Evolutionary conservation across 345 rosid genomes (phyloP).

Genomic region (Sisymbrium altissimum): DNA sequence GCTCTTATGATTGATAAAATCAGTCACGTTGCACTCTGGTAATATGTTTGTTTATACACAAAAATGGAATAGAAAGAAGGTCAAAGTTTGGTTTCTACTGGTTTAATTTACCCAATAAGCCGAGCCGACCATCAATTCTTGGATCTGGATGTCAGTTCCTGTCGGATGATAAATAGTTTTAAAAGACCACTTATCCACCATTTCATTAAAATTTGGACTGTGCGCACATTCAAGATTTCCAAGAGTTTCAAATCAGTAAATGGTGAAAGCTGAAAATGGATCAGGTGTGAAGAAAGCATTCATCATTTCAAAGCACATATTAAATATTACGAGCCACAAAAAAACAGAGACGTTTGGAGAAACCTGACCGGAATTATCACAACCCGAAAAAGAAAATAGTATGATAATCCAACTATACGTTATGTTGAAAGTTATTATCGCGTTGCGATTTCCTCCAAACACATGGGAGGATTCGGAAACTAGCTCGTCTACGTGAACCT

Average conservation of each 20-base stretch:
- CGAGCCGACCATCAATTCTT: neutral
- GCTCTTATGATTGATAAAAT: neutral
- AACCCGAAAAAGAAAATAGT: constrained; percentile 8
- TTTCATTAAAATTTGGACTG: neutral
- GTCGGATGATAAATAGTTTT: neutral
- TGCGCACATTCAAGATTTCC: neutral
- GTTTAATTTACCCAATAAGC: neutral
- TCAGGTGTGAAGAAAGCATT: neutral
- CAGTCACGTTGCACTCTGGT: neutral
- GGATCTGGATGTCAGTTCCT: neutral
- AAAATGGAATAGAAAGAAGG: neutral
- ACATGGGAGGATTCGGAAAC: constrained; percentile 6
- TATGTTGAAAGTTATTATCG: constrained; percentile 13
- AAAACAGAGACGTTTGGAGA: constrained; percentile 13
- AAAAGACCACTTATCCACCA: neutral
- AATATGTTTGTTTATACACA: neutral
- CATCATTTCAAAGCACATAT: neutral
- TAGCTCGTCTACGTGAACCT: constrained; percentile 27
- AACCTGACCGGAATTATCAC: neutral
- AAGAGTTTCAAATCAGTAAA: neutral
- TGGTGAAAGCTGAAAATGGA: neutral
- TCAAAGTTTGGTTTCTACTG: neutral
- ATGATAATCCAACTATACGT: constrained; percentile 23
- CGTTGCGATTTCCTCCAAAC: constrained; percentile 12
- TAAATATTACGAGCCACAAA: neutral